Evolutionary conservation across 2,329 filamentous ascomycete species (phyloP).

Genomic region (Diaporthe aspalathi): DNA sequence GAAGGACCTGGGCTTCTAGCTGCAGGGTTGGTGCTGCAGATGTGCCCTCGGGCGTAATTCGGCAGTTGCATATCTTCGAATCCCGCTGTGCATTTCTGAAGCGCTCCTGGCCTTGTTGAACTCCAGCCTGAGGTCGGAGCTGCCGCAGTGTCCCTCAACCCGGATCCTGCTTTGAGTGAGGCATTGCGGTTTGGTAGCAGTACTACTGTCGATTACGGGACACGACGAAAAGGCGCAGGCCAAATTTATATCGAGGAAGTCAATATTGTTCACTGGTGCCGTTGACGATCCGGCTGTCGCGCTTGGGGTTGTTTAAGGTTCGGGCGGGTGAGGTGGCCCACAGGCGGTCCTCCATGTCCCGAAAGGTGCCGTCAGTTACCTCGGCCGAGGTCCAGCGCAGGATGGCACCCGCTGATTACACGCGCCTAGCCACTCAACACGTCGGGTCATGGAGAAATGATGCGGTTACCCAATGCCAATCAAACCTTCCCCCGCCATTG

Average conservation of each 20-base stretch:
- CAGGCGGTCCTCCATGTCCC: conserved; percentile 13
- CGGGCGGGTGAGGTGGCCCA: conserved; percentile 12
- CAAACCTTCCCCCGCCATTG: conserved; percentile 19
- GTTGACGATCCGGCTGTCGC: conserved; percentile 15
- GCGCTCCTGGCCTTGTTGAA: neutral
- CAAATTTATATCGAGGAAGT: neutral
- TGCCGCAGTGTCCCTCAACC: neutral
- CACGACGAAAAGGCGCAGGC: neutral
- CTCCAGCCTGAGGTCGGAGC: neutral
- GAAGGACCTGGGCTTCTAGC: conserved; percentile 33
- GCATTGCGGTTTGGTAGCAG: neutral
- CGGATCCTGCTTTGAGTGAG: neutral
- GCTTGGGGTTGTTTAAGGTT: conserved; percentile 17
- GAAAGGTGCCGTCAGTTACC: conserved; percentile 25
- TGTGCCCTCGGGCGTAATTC: neutral
- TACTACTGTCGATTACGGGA: neutral
- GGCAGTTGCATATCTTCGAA: neutral
- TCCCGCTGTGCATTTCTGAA: too few species aligned
- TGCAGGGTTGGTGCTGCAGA: neutral
- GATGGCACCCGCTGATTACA: conserved; percentile 31
- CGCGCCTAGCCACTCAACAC: conserved; percentile 34
- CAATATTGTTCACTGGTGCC: neutral
- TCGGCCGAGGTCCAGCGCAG: conserved; percentile 35
- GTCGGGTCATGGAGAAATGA: conserved; percentile 28
- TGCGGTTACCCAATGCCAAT: conserved; percentile 6